Conservation (phyloP, 768 basidiomycete genomes). For the Pulveroboletus frians region DNA sequence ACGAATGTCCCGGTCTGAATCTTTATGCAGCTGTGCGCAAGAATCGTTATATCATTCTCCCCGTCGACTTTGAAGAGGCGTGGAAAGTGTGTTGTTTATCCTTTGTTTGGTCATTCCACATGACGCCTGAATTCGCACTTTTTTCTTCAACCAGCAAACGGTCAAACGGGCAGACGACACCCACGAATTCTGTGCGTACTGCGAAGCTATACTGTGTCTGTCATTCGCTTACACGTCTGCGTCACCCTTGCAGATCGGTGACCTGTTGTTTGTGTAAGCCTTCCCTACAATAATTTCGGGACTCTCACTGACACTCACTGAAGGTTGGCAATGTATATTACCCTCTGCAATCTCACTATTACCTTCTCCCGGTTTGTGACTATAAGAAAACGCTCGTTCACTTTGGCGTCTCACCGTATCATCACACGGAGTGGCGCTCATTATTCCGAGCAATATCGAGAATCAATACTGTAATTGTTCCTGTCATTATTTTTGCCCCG, state of each 20-base stretch:
- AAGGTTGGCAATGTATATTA: constrained; percentile 34
- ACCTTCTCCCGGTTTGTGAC: constrained; percentile 7
- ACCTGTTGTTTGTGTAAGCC: constrained; percentile 33
- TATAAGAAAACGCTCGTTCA: constrained; percentile 55
- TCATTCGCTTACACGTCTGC: constrained; percentile 3
- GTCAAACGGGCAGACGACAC: constrained; percentile 97
- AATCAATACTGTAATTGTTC: constrained; percentile 23
- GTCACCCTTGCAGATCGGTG: constrained; percentile 35
- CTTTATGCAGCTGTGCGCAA: constrained; percentile 72
- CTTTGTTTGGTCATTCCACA: constrained; percentile 37
- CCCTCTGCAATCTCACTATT: constrained; percentile 29
- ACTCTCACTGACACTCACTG: constrained; percentile 12
- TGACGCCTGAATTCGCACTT: constrained; percentile 31
- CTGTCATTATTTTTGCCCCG: constrained; percentile 40
- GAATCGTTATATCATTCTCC: constrained; percentile 96
- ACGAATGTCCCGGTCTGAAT: constrained; percentile 2
- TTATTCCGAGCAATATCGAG: constrained; percentile 76
- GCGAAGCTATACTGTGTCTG: background rate
- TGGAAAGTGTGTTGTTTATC: constrained; percentile 88
- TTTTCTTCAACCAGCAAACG: constrained; percentile 64
- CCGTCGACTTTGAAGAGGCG: constrained; percentile 97
- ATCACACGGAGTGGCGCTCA: constrained; percentile 67
- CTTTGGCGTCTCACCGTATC: constrained; percentile 74
- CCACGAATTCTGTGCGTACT: constrained; percentile 85
- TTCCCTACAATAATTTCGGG: constrained; percentile 21